These are phyloP conservation scores for Salvia miltiorrhiza DNA, from an alignment of 257 asterid species.

Conservation along the genomic window DNA sequence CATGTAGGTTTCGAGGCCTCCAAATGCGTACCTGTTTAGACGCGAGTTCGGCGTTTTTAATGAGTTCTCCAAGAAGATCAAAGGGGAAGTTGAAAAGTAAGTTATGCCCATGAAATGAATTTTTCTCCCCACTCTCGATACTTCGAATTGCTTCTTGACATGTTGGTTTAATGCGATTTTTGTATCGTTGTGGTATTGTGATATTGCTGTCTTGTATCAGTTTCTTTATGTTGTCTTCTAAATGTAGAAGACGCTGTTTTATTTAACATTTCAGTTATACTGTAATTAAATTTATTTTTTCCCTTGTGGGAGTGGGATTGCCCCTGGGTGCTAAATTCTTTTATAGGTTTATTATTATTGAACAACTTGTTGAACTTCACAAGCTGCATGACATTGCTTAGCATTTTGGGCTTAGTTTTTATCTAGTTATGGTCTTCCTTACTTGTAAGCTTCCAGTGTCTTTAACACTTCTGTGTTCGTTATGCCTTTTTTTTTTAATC, in stretches of 20 bases:
- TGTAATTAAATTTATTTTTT: neutral
- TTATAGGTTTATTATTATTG: neutral
- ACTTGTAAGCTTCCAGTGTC: neutral
- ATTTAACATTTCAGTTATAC: neutral
- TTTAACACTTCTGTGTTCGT: neutral
- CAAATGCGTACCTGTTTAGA: slow-evolving; percentile 34
- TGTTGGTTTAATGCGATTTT: neutral
- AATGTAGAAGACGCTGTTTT: neutral
- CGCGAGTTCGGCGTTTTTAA: slow-evolving; percentile 71
- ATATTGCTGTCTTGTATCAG: neutral
- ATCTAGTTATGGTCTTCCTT: neutral
- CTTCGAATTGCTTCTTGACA: neutral
- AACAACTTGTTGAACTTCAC: neutral
- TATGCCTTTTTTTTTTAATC: neutral
- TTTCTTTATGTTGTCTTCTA: neutral
- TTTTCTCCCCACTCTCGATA: neutral
- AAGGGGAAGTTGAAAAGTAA: slow-evolving; percentile 64
- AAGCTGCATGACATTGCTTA: neutral
- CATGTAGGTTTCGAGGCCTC: slow-evolving; percentile 35
- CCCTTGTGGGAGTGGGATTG: neutral
- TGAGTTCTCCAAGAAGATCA: slow-evolving; percentile 70
- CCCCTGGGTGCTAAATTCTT: neutral
- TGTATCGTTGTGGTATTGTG: neutral
- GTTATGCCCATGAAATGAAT: neutral
- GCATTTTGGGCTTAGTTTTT: neutral